Evolutionary conservation across 208 protist species (phyloP), one percentile per base, ranked within the genome.

Genomic region (Trichomonas gallinae): DNA sequence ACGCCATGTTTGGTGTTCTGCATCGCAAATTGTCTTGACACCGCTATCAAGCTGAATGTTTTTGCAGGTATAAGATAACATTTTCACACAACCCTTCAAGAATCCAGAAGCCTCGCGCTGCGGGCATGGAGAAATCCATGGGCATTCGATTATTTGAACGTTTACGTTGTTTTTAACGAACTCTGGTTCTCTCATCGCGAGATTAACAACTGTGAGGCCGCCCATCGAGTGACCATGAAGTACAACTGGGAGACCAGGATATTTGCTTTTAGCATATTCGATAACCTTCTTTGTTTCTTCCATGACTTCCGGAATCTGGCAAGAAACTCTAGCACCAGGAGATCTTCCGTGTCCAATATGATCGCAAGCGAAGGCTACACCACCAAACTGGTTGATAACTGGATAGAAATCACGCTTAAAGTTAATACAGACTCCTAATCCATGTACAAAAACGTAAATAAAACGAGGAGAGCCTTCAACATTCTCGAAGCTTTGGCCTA

Each of bases 111-210:
- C 26, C 46, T 23, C 13, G 11, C 31, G 6, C 31, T 93, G 87
- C 38, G 87, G 87, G 87, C 87, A 93, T 48, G 4, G 87, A 26
- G 87, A 93, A 93, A 93, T 93, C 87, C 87, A 93, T 34, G 87
- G 87, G 0, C 40, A 42, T 93, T 93, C 87, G 17, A 44, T 42
- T 38, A 93, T 93, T 4, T 34, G 4, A 11, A 21, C 11, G 1
- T 51, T 38, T 34, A 93, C 10, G 38, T 51, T 51, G 26, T 93
- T 21, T 34, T 31, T 48, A 0, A 93, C 15, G 13, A 34, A 48
- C 21, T 93, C 26, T 34, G 42, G 17, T 36, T 51, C 3, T 2
- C 1, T 93, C 44, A 93, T 48, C 1, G n/a, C 44, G 21, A 51
- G 10, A 34, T 48, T 17, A 34, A 93, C 8, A 34, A 51, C 44